Percentiles rank a stretch among this genome's conserved stretches.
These are phyloP conservation scores for Vitis hybrid DNA, from an alignment of 177 flowering plant genomes.

Conservation along the genomic window DNA sequence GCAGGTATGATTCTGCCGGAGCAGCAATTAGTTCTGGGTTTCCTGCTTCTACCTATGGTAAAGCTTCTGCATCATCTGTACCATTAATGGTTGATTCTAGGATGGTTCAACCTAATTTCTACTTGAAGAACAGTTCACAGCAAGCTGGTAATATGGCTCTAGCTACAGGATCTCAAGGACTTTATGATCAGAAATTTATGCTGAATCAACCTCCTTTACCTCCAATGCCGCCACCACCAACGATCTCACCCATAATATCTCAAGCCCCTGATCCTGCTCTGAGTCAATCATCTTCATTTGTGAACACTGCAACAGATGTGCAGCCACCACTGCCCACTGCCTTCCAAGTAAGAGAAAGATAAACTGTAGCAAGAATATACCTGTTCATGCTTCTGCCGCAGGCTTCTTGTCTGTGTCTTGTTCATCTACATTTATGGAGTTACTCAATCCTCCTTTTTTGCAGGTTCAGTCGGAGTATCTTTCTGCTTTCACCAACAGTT, in stretches of 20 bases:
- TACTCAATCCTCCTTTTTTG: conserved; percentile 10
- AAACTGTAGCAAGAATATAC: conserved; percentile 1
- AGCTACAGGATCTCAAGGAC: conserved; percentile 49
- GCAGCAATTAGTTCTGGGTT: conserved; percentile 35
- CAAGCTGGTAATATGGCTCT: conserved; percentile 31
- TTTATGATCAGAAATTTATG: conserved; percentile 56
- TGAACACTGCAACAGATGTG: conserved; percentile 40
- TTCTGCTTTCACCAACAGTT: conserved; percentile 31
- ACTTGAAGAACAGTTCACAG: conserved; percentile 43
- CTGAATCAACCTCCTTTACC: conserved; percentile 88
- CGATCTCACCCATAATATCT: conserved; percentile 48
- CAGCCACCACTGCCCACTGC: conserved; percentile 38
- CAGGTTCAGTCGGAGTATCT: conserved; percentile 59
- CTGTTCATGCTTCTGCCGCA: conserved; percentile 1
- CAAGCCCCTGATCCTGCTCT: conserved; percentile 44
- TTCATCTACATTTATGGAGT: conserved; percentile 14
- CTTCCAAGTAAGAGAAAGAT: conserved; percentile 33
- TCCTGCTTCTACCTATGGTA: conserved; percentile 35
- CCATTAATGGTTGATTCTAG: conserved; percentile 50
- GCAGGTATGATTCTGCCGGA: conserved; percentile 43
- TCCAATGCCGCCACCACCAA: conserved; percentile 81
- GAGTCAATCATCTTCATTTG: conserved; percentile 50
- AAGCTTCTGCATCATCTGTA: conserved; percentile 33
- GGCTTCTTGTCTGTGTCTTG: conserved; percentile 12
- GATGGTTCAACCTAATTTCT: conserved; percentile 39